phyloP scores from a whole-genome alignment of 148 eudicot species.

The Beta vulgaris region DNA sequence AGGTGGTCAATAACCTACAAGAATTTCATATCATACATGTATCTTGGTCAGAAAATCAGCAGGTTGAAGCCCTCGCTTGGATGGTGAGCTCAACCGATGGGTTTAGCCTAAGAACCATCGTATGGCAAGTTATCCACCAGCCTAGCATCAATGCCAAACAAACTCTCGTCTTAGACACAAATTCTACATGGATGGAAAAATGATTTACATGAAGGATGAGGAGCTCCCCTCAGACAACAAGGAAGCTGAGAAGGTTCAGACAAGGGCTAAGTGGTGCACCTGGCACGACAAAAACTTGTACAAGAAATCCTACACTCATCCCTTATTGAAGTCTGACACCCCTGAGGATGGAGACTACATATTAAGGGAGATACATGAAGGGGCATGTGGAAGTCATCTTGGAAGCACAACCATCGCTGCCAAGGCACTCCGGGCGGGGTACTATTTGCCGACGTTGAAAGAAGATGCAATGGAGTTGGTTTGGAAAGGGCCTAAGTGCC shows the following conservation, averaged over 20 bases:
- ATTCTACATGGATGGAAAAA: background rate
- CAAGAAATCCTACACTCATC: background rate
- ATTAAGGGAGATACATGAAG: background rate
- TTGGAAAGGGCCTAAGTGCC: accelerated
- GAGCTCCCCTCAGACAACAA: background rate
- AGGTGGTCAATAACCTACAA: background rate
- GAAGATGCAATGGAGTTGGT: background rate
- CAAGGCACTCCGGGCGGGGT: background rate
- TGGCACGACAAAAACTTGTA: background rate
- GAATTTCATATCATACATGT: background rate
- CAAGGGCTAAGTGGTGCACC: background rate
- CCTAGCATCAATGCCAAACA: background rate
- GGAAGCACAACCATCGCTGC: background rate
- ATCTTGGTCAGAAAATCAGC: background rate
- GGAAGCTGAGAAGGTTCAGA: background rate
- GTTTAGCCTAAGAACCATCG: accelerated
- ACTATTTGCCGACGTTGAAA: background rate
- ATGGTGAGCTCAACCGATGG: background rate
- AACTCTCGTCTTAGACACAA: too few species aligned
- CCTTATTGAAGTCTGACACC: background rate
- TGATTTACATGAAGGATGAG: background rate
- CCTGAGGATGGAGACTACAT: background rate
- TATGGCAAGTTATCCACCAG: background rate
- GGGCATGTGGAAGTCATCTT: background rate
- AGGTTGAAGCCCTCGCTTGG: background rate